Percentiles rank a stretch among this genome's conserved stretches.
These are phyloP conservation scores for Datisca glomerata DNA, from an alignment of 306 rosid genomes.

Conservation along the genomic window DNA sequence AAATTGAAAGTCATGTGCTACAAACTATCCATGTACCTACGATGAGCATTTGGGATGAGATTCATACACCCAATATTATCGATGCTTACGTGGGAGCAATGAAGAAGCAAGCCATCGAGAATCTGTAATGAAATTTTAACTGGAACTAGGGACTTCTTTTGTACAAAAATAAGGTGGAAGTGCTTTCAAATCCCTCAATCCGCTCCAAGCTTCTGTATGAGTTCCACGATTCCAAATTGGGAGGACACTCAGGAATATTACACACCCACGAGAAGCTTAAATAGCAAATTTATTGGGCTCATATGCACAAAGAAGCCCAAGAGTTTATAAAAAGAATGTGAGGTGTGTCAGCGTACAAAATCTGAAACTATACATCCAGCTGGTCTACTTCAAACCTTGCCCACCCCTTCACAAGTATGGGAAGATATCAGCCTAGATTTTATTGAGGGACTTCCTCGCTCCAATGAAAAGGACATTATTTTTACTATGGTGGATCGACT, in stretches of 20 bases:
- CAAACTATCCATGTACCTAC: no score
- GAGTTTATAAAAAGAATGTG: no score
- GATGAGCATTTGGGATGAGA: no score
- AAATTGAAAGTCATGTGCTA: no score
- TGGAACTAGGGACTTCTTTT: no score
- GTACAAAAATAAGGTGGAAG: no score
- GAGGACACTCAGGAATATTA: neutral
- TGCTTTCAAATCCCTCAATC: neutral
- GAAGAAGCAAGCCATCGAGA: no score
- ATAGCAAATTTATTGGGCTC: neutral
- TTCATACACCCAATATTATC: neutral
- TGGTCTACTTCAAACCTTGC: neutral
- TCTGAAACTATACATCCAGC: neutral
- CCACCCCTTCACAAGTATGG: neutral
- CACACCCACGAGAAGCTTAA: neutral
- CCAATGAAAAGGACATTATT: neutral
- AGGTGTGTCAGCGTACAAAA: neutral
- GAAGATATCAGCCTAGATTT: neutral
- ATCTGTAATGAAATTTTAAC: no score
- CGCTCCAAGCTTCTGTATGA: neutral
- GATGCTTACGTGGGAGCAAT: neutral
- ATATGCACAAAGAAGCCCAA: neutral
- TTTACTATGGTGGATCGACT: neutral
- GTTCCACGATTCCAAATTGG: neutral
- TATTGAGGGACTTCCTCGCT: neutral